Conservation (phyloP, 2,329 filamentous ascomycete species). For the Xylariales sp. region DNA sequence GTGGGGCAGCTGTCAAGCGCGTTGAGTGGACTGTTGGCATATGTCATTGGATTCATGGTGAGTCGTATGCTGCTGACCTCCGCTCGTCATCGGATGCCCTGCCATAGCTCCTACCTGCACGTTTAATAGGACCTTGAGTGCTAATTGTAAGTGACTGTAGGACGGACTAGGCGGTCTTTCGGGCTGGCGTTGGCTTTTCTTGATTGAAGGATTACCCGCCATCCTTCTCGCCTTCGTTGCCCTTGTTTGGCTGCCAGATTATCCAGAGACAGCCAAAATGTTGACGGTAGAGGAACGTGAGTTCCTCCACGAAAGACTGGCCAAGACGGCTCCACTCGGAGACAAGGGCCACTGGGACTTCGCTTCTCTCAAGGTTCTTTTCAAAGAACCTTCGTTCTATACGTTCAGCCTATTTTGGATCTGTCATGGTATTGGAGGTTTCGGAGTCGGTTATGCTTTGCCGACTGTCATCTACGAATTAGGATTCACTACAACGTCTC, state of each 20-base stretch:
- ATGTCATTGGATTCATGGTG: conserved; percentile 32
- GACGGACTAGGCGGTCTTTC: conserved; percentile 25
- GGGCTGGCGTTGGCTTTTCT: conserved; percentile 34
- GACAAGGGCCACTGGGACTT: conserved; percentile 29
- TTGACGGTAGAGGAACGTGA: conserved; percentile 23
- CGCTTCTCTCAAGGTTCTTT: conserved; percentile 22
- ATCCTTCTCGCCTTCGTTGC: conserved; percentile 26
- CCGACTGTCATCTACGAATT: conserved; percentile 39
- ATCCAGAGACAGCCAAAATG: conserved; percentile 26
- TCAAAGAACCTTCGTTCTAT: conserved; percentile 31
- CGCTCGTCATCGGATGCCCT: too few species aligned
- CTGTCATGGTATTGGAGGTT: conserved; percentile 36
- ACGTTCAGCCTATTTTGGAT: conserved; percentile 35
- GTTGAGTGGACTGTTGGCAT: conserved; percentile 30
- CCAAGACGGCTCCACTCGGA: conserved; percentile 24
- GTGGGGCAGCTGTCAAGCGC: conserved; percentile 29
- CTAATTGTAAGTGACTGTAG: conserved; percentile 7
- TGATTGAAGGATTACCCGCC: conserved; percentile 31
- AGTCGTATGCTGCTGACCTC: neutral
- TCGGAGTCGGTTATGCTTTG: conserved; percentile 33
- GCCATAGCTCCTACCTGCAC: too few species aligned
- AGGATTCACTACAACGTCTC: conserved; percentile 35
- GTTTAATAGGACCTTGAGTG: neutral
- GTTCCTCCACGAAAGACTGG: conserved; percentile 22
- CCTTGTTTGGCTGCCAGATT: conserved; percentile 27